Conservation (phyloP, 1,139 yeast species). For the Yamadazyma jaroonii region DNA sequence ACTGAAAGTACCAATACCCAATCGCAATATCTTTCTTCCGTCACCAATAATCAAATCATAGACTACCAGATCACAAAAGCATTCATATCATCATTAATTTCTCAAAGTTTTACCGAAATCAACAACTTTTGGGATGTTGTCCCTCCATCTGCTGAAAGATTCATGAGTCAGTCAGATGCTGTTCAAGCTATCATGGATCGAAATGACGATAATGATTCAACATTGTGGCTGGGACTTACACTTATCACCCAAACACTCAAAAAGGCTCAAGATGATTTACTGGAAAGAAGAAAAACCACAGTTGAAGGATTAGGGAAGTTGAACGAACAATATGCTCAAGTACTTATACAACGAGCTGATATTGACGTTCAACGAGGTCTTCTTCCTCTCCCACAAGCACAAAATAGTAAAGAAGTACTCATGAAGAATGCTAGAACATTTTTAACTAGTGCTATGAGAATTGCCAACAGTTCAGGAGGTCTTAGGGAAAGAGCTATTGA, state of each 20-base stretch:
- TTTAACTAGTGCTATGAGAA: conserved; percentile 46
- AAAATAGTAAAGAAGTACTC: conserved; percentile 26
- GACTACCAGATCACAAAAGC: conserved; percentile 24
- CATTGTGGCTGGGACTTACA: conserved; percentile 40
- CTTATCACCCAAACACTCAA: conserved; percentile 37
- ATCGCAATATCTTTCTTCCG: conserved; percentile 25
- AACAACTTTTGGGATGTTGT: conserved; percentile 25
- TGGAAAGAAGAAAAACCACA: conserved; percentile 16
- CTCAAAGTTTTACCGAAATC: conserved; percentile 16
- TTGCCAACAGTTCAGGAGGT: conserved; percentile 49
- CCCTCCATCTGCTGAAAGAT: conserved; percentile 32
- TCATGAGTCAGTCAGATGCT: conserved; percentile 42
- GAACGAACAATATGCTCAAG: conserved; percentile 40
- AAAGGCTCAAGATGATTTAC: conserved; percentile 35
- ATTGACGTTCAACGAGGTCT: conserved; percentile 50
- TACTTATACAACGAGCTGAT: conserved; percentile 51
- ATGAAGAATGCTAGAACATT: conserved; percentile 39
- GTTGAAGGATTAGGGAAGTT: conserved; percentile 32
- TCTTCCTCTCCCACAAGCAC: conserved; percentile 28
- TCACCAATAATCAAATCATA: conserved; percentile 21
- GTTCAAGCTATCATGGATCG: conserved; percentile 43
- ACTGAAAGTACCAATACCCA: conserved; percentile 19
- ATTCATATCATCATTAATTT: conserved; percentile 21
- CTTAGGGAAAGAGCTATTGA: conserved; percentile 47
- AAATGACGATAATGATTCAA: conserved; percentile 21